Conservation (phyloP, 1,284 basidiomycete genomes). For the Apiotrichum veenhuisii region DNA sequence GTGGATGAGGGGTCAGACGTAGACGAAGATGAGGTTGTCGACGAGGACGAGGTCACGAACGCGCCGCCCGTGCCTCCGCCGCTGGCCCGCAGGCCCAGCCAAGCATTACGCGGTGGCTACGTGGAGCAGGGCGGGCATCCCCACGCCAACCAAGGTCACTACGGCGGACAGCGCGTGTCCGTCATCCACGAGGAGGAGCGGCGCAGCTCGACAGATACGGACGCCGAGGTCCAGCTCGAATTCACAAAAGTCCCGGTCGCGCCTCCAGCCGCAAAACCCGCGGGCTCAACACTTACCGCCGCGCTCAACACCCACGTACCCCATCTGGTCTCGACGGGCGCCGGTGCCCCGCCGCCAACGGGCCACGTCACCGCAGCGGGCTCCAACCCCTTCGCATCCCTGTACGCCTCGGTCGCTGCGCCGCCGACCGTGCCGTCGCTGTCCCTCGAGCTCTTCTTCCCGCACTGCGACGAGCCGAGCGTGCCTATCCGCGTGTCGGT, state of each 20-base stretch:
- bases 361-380: not conserved
- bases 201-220: conserved; percentile 28
- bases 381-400: conserved; percentile 48
- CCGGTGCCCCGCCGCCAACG: conserved; percentile 2
- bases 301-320: conserved; percentile 41
- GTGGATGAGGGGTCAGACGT: conserved; percentile 21
- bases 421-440: conserved; percentile 49
- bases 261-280: not conserved
- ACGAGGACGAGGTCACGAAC: conserved; percentile 20
- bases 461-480: conserved; percentile 64
- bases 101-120: not conserved
- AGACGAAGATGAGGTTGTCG: conserved; percentile 35
- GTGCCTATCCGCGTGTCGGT: conserved; percentile 59
- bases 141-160: not conserved
- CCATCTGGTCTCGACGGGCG: conserved; percentile 30
- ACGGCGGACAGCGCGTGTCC: conserved; percentile 5
- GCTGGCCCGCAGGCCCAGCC: not conserved
- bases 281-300: conserved; percentile 34
- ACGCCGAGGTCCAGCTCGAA: conserved; percentile 18
- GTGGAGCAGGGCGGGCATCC: not conserved
- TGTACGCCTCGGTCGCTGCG: conserved; percentile 51
- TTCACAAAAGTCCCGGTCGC: conserved; percentile 13
- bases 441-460: conserved; percentile 79
- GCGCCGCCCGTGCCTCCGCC: not conserved
- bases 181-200: conserved; percentile 21